Conservation (phyloP, 139 green algal species). For the Tetraselmis striata region DNA sequence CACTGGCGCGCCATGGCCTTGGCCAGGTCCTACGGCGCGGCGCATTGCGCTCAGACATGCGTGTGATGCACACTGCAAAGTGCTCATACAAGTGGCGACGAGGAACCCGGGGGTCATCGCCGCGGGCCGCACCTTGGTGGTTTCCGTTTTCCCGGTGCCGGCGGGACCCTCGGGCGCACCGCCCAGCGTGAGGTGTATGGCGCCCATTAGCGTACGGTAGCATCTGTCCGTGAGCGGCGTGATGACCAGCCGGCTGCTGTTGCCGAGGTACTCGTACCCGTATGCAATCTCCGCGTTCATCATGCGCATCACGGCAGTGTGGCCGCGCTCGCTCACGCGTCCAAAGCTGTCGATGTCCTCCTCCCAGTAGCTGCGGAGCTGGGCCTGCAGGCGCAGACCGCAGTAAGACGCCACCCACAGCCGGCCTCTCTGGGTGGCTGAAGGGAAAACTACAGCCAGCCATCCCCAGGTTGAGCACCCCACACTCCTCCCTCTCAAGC, state of each 20-base stretch:
- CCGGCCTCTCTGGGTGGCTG: too few relatives aligned
- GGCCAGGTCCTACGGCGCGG: slow-evolving; percentile 12
- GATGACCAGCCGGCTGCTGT: slow-evolving; percentile 47
- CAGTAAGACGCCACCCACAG: too few relatives aligned
- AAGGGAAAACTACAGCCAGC: too few relatives aligned
- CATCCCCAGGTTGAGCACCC: too few relatives aligned
- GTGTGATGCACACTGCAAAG: background rate
- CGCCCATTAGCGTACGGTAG: slow-evolving; percentile 24
- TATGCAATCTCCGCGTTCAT: slow-evolving; percentile 16
- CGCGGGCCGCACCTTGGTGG: slow-evolving; percentile 16
- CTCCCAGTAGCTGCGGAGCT: slow-evolving; percentile 39
- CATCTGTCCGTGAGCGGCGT: slow-evolving; percentile 48
- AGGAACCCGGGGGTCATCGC: slow-evolving; percentile 31
- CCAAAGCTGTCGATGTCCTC: slow-evolving; percentile 6
- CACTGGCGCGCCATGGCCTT: slow-evolving; percentile 35
- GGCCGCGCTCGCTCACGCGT: slow-evolving; percentile 9
- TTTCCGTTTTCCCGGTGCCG: slow-evolving; percentile 22
- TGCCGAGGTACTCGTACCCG: slow-evolving; percentile 44
- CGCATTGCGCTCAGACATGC: too few relatives aligned
- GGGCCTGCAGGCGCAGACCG: too few relatives aligned
- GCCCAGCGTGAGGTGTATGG: slow-evolving; percentile 20
- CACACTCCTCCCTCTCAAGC: too few relatives aligned
- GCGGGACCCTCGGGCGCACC: slow-evolving; percentile 19
- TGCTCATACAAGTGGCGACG: slow-evolving; percentile 2
- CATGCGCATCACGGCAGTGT: slow-evolving; percentile 34